phyloP scores from a whole-genome alignment of 2,329 filamentous ascomycete species.

The Colletotrichum sp. region DNA sequence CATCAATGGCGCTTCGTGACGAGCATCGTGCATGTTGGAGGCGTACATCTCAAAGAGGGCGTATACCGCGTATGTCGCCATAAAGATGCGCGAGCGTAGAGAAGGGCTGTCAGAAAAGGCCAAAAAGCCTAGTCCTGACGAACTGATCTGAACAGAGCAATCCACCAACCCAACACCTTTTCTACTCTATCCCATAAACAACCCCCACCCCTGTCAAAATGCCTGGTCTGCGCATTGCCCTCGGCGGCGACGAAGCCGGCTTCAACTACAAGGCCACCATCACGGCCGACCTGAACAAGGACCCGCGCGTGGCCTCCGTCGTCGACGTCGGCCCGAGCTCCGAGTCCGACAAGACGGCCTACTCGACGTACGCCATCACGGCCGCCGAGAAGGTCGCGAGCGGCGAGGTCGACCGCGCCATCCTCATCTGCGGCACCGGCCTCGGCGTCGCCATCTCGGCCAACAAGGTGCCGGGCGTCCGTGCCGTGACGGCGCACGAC shows the following conservation, averaged over 20 bases:
- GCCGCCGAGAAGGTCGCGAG: slow-evolving; percentile 68
- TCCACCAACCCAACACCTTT: background rate
- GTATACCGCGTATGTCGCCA: background rate
- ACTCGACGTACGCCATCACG: slow-evolving; percentile 77
- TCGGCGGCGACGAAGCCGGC: slow-evolving; percentile 63
- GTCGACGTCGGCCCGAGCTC: slow-evolving; percentile 76
- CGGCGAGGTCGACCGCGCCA: slow-evolving; percentile 75
- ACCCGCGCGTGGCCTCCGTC: slow-evolving; percentile 70
- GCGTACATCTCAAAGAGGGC: background rate
- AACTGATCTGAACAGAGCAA: background rate
- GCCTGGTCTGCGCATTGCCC: slow-evolving; percentile 12
- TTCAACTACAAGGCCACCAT: slow-evolving; percentile 79
- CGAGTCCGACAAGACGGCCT: slow-evolving; percentile 76
- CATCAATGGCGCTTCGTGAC: background rate
- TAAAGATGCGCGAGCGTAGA: background rate
- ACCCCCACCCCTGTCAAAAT: background rate
- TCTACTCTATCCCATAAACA: background rate
- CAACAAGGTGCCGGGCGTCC: slow-evolving; percentile 84
- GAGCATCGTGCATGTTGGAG: background rate
- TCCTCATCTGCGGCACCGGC: slow-evolving; percentile 86
- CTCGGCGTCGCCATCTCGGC: slow-evolving; percentile 85
- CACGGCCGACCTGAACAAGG: slow-evolving; percentile 72
- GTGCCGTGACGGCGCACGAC: slow-evolving; percentile 87
- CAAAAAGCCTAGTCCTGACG: background rate
- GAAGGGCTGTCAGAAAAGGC: background rate